These are phyloP conservation scores for Pseudognaphalium luteoalbum DNA, from an alignment of 129 eudicot genomes.

Conservation along the genomic window DNA sequence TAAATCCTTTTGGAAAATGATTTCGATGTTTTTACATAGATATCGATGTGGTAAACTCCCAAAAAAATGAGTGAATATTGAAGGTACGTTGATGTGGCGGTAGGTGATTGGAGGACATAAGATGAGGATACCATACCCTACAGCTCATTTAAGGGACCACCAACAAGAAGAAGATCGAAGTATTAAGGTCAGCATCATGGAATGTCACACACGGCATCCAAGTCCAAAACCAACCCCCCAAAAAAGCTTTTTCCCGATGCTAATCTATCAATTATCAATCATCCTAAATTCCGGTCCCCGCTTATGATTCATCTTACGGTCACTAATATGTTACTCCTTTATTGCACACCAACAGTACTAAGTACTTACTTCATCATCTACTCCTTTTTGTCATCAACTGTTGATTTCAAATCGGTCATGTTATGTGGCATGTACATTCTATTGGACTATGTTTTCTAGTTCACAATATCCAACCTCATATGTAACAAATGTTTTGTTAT, in stretches of 20 bases:
- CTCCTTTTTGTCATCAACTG: not conserved
- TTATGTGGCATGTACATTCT: no score
- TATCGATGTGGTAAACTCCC: not conserved
- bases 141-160: not conserved
- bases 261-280: not conserved
- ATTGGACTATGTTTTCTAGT: no score
- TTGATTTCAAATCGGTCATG: not conserved
- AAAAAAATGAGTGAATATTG: not conserved
- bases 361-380: not conserved
- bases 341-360: not conserved
- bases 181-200: conserved; percentile 2
- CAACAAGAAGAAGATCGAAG: not conserved
- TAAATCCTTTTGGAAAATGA: no score
- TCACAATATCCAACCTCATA: no score
- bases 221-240: not conserved
- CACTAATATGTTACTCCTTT: not conserved
- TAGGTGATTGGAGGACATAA: not conserved
- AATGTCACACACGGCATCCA: conserved; percentile 2
- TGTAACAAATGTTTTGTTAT: no score
- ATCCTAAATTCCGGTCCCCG: conserved; percentile 5
- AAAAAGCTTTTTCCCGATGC: conserved; percentile 1
- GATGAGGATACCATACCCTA: conserved; percentile 9
- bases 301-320: conserved; percentile 6
- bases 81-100: not conserved
- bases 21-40: no score